phyloP scores from a whole-genome alignment of 2,329 filamentous ascomycete species.

The Bretziella fagacearum region DNA sequence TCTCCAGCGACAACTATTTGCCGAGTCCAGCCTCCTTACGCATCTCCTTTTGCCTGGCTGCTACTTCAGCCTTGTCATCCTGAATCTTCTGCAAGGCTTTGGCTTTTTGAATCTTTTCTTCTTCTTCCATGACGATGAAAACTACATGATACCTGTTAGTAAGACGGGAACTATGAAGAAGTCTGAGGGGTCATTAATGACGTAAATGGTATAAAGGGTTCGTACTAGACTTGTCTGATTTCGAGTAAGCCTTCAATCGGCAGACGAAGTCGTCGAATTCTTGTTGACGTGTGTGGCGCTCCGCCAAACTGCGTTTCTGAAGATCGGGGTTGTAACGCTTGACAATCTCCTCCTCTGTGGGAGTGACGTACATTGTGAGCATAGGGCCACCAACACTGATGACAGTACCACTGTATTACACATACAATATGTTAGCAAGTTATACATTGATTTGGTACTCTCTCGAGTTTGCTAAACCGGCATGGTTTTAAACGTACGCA shows the following conservation, averaged over 20 bases:
- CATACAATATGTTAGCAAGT: too few species aligned
- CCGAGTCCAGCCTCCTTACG: slow-evolving; percentile 30
- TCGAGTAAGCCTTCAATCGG: slow-evolving; percentile 73
- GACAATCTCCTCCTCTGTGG: slow-evolving; percentile 84
- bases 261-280: slow-evolving; percentile 81
- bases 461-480: too few species aligned
- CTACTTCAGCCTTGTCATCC: slow-evolving; percentile 26
- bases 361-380: slow-evolving; percentile 61
- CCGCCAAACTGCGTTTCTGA: slow-evolving; percentile 72
- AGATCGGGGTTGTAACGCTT: slow-evolving; percentile 86
- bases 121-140: slow-evolving; percentile 35
- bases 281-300: slow-evolving; percentile 55
- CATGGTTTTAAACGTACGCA: slow-evolving; percentile 44
- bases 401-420: slow-evolving; percentile 48
- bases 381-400: slow-evolving; percentile 73
- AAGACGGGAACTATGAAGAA: not conserved
- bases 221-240: slow-evolving; percentile 81
- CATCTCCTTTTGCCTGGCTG: slow-evolving; percentile 31
- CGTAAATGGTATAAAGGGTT: slow-evolving; percentile 15
- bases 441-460: too few species aligned
- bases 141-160: slow-evolving; percentile 22
- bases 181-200: not conserved
- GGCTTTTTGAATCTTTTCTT: slow-evolving; percentile 27
- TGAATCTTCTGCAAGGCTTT: slow-evolving; percentile 22
- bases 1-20: slow-evolving; percentile 17